Conservation (phyloP, 2,329 filamentous ascomycete species). For the Alternaria arborescens region DNA sequence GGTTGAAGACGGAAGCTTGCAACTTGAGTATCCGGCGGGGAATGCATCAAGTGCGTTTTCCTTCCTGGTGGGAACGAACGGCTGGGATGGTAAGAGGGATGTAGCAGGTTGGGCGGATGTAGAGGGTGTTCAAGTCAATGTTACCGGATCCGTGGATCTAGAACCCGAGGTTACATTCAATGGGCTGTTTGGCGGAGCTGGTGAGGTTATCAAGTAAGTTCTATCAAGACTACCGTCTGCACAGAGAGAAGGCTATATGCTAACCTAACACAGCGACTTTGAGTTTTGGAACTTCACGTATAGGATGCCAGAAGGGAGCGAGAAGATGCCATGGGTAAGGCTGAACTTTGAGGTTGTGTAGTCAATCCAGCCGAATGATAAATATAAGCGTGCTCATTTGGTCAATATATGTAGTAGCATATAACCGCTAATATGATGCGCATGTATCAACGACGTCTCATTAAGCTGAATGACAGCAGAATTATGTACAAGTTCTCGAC, state of each 20-base stretch:
- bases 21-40: conserved; percentile 64
- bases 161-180: conserved; percentile 56
- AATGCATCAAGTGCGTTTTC: conserved; percentile 60
- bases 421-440: no score
- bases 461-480: not conserved
- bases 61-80: conserved; percentile 59
- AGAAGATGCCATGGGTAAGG: conserved; percentile 35
- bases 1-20: conserved; percentile 50
- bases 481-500: not conserved
- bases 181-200: conserved; percentile 52
- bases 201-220: conserved; percentile 51
- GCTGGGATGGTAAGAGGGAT: conserved; percentile 54
- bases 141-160: conserved; percentile 57
- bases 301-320: conserved; percentile 43
- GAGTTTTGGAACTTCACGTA: conserved; percentile 57
- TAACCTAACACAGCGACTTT: conserved; percentile 40
- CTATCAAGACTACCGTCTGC: not conserved
- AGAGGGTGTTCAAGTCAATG: conserved; percentile 57
- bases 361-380: not conserved
- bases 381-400: not conserved
- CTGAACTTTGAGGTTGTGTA: conserved; percentile 32
- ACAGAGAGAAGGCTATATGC: not conserved
- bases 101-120: conserved; percentile 59
- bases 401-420: no score
- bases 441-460: not conserved